A percentile compares a stretch with the other conserved stretches of the same genome.
phyloP scores from a whole-genome alignment of 306 rosid genomes.

The Malus domestica region ASM211411v1 NC_041803.1:9742501-9743000 shows the following conservation, averaged over 20 bases:
- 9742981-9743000: slow-evolving; percentile 71
- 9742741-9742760: slow-evolving; percentile 64
- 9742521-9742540: not conserved
- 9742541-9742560: not conserved
- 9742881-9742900: not conserved
- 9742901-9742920: not conserved
- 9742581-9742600: not conserved
- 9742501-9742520: slow-evolving; percentile 68
- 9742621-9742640: not conserved
- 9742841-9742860: slow-evolving; percentile 30
- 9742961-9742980: slow-evolving; percentile 67
- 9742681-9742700: slow-evolving; percentile 53
- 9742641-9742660: slow-evolving; percentile 41
- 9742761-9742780: slow-evolving; percentile 73
- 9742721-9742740: slow-evolving; percentile 84
- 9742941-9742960: slow-evolving; percentile 82
- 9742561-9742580: not conserved
- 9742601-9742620: not conserved
- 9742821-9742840: slow-evolving; percentile 91
- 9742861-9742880: not conserved
- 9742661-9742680: slow-evolving; percentile 50
- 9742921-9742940: slow-evolving; percentile 6
- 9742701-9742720: slow-evolving; percentile 84
- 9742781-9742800: slow-evolving; percentile 85
- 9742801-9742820: slow-evolving; percentile 96